A percentile compares a stretch with the other conserved stretches of the same genome.
phyloP scores from a whole-genome alignment of 2,329 filamentous ascomycete species.

The Trichocomaceae sp. region DNA sequence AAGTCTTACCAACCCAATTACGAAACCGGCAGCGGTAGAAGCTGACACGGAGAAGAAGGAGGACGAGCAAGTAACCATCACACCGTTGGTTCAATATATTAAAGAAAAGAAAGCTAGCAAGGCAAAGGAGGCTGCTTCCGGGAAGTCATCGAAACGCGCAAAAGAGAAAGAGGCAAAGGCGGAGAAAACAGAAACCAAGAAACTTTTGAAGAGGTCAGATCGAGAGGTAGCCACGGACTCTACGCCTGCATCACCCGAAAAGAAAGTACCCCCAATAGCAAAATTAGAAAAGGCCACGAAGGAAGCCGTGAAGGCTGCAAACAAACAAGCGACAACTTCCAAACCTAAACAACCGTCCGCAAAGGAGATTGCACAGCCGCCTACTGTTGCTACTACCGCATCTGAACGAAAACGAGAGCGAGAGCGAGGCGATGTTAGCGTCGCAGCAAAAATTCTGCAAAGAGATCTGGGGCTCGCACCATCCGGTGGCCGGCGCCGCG shows the following conservation, averaged over 20 bases:
- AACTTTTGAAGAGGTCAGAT: conserved; percentile 35
- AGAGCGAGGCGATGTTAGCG: conserved; percentile 48
- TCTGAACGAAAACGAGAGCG: conserved; percentile 48
- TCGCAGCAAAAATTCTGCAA: conserved; percentile 54
- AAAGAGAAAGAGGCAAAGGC: conserved; percentile 35
- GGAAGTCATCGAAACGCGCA: conserved; percentile 35
- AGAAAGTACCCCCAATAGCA: conserved; percentile 21
- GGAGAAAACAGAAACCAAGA: conserved; percentile 37
- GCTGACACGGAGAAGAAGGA: conserved; percentile 47
- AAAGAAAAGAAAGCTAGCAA: conserved; percentile 85
- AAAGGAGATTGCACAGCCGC: conserved; percentile 11
- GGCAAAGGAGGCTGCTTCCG: conserved; percentile 54
- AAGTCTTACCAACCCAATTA: conserved; percentile 67
- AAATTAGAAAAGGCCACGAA: conserved; percentile 54
- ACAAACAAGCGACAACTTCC: conserved; percentile 29
- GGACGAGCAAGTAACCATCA: conserved; percentile 64
- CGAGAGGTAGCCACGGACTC: conserved; percentile 25
- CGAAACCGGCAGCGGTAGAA: conserved; percentile 50
- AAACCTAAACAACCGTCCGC: conserved; percentile 22
- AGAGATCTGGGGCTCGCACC: conserved; percentile 54
- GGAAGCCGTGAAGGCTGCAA: conserved; percentile 55
- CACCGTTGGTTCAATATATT: conserved; percentile 81
- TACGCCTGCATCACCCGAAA: conserved; percentile 21
- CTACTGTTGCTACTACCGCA: conserved; percentile 24
- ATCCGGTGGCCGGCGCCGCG: conserved; percentile 36